phyloP scores from a whole-genome alignment of 257 asterid species.

The Forsythia suspensa region DNA sequence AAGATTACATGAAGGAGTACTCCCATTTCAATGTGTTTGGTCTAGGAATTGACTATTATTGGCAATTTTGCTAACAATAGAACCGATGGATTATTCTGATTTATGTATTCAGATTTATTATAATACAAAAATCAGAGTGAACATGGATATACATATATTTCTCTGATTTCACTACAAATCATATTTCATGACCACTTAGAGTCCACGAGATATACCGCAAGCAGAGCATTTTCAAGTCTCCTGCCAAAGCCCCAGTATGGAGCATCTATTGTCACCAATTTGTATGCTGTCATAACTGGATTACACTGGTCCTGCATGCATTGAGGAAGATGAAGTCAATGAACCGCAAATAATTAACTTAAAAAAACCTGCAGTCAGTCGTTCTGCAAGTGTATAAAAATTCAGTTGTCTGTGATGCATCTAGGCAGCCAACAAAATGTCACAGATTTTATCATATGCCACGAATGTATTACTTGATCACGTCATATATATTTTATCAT shows the following conservation, averaged over 20 bases:
- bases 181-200: slow-evolving; percentile 6
- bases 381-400: neutral
- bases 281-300: slow-evolving; percentile 92
- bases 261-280: slow-evolving; percentile 79
- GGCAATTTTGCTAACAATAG: neutral
- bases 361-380: neutral
- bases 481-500: neutral
- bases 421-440: neutral
- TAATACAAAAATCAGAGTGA: neutral
- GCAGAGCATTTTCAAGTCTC: slow-evolving; percentile 71
- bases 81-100: neutral
- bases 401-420: neutral
- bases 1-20: neutral
- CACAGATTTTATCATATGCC: neutral
- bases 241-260: slow-evolving; percentile 95
- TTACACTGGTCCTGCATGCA: slow-evolving; percentile 58
- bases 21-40: neutral
- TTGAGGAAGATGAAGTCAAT: slow-evolving; percentile 3
- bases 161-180: neutral
- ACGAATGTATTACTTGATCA: neutral
- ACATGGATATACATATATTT: neutral
- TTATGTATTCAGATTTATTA: neutral
- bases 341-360: neutral
- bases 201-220: slow-evolving; percentile 50
- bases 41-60: neutral